Base-by-base conservation (phyloP, 2,329 filamentous ascomycete genomes). In the Aspergillus fumigatus region DNA sequence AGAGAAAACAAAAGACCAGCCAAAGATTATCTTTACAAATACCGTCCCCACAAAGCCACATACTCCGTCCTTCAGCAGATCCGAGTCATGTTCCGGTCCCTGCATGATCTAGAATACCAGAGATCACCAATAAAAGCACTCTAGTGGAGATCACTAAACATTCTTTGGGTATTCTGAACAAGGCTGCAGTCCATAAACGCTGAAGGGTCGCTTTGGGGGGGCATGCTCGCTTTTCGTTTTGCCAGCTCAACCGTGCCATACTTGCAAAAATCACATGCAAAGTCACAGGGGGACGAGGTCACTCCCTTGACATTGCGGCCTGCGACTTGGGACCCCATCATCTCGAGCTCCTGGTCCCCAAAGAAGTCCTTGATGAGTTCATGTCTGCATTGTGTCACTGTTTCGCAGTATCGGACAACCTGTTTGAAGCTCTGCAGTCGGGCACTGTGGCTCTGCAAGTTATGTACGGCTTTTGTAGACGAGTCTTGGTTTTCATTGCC, bases 351-450 rank as follows among this genome's bases (percentile, higher is more conserved):
- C 2, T 67, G 63, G 69, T 93, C 89, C 2, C 88, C 89, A 75
- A 94, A 96, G 68, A 94, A 93, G 51, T 81, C 80, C 62, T 84
- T 87, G 54, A 96, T 90, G 25, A 87, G 72, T 50, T 83, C 81
- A 68, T 97, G 93, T 50, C 92, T 82, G 68, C 93, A 97, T 10
- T 77, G 76, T 10, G 77, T 79, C 0, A 85, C 88, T 55, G 84
- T 84, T 73, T 97, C 93, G 70, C 92, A 96, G 69, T 96, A 97
- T 9, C 83, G 76, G 2, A 92, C 83, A 17, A 97, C 78, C 27
- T 85, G 82, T 57, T 84, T 79, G 25, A 91, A 79, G 61, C 88
- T 90, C 64, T 82, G 79, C 17, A 84, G 71, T 58, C 86, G 80
- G 7, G 73, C 69, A 51, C 75, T 68, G 21, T 72, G 66, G 50